Evolutionary conservation across 2,329 filamentous ascomycete genomes (phyloP).

Genomic region (Botryotinia convoluta): DNA sequence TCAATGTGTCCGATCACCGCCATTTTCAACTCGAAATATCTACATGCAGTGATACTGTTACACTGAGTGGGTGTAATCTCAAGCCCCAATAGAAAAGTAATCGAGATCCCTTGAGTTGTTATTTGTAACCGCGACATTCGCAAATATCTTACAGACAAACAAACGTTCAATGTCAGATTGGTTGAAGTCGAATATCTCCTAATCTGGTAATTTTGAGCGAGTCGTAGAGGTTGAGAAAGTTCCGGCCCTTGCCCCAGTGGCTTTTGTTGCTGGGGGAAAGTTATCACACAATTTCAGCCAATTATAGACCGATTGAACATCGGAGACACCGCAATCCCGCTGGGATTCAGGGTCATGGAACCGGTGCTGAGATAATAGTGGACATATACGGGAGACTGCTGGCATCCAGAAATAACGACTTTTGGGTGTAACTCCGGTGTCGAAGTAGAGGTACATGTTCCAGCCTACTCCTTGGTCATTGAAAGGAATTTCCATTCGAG

Average conservation of each 20-base stretch:
- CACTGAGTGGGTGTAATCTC: neutral
- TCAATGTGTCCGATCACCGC: neutral
- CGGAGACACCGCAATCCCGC: neutral
- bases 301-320: neutral
- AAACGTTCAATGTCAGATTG: neutral
- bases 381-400: too few relatives aligned
- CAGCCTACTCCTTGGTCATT: neutral
- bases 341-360: neutral
- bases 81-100: neutral
- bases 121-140: neutral
- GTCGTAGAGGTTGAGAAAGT: neutral
- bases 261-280: slow-evolving; percentile 2
- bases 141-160: neutral
- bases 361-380: neutral
- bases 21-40: neutral
- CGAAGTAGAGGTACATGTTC: neutral
- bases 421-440: neutral
- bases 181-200: neutral
- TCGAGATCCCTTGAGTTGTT: neutral
- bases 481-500: neutral
- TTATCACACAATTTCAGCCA: neutral
- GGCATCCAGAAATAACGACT: neutral
- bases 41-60: neutral
- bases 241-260: neutral
- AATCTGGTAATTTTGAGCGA: slow-evolving; percentile 6